Conservation (phyloP, 169 alveolate genomes). For the Plasmodium cynomolgi region DNA sequence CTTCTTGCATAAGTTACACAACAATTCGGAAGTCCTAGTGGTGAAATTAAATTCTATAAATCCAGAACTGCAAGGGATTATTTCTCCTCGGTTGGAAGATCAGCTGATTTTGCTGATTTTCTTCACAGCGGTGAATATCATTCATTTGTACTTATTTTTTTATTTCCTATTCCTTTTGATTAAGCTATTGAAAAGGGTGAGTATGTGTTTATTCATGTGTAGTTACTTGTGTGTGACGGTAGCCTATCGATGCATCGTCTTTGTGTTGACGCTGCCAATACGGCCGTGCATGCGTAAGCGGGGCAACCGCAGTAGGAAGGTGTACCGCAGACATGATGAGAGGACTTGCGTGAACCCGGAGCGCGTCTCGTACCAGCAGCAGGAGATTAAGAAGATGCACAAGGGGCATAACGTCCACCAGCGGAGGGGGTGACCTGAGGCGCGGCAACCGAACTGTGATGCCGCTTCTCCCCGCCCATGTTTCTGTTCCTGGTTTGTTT, state of each 20-base stretch:
- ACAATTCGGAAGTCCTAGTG: constrained; percentile 21
- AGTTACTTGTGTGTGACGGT: neutral
- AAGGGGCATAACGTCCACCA: constrained; percentile 13
- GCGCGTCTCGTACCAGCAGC: constrained; percentile 18
- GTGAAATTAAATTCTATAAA: constrained; percentile 38
- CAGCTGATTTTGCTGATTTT: constrained; percentile 29
- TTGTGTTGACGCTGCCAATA: constrained; percentile 31
- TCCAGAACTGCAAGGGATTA: constrained; percentile 42
- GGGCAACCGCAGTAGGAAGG: neutral
- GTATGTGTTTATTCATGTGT: neutral
- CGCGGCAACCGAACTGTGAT: neutral
- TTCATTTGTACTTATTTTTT: constrained; percentile 45
- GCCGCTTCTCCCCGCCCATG: neutral
- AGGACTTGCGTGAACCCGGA: constrained; percentile 7
- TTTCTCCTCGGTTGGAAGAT: constrained; percentile 5
- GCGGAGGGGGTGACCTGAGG: neutral
- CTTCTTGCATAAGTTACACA: constrained; percentile 5
- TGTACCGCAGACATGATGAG: constrained; percentile 33
- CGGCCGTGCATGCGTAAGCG: constrained; percentile 22
- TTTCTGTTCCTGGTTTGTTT: neutral
- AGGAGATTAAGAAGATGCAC: constrained; percentile 21
- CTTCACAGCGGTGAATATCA: constrained; percentile 15
- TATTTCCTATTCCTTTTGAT: constrained; percentile 5
- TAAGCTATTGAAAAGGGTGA: neutral
- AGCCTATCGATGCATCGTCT: neutral